These are phyloP conservation scores for Mycena alexandri DNA, from an alignment of 768 basidiomycete species.

Conservation along the genomic window DNA sequence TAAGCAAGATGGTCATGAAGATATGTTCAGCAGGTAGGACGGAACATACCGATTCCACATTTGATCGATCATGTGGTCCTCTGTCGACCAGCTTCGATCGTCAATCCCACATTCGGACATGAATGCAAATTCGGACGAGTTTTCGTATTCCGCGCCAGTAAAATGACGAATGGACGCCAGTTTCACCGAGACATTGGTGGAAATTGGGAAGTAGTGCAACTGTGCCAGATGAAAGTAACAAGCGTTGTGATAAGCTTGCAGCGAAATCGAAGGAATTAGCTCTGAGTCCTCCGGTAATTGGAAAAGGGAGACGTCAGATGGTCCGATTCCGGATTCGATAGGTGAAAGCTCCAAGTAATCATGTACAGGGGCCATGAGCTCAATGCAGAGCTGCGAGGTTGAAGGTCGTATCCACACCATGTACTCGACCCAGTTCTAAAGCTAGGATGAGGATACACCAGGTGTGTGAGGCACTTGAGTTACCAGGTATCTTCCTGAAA, in stretches of 20 bases:
- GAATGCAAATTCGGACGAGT: conserved; percentile 1
- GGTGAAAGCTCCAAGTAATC: no score
- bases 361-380: background rate
- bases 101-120: background rate
- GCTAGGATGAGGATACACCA: background rate
- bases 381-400: conserved; percentile 3
- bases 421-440: background rate
- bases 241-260: conserved; percentile 5
- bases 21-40: background rate
- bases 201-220: background rate
- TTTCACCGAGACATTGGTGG: background rate
- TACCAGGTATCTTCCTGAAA: background rate
- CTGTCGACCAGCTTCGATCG: background rate
- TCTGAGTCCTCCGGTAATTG: background rate
- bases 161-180: conserved; percentile 10
- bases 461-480: background rate
- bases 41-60: background rate
- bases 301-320: background rate
- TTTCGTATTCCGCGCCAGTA: background rate
- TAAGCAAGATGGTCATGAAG: background rate
- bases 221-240: conserved; percentile 4
- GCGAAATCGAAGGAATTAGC: conserved; percentile 1
- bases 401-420: conserved; percentile 9
- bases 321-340: no score
- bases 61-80: background rate